phyloP scores from a whole-genome alignment of 139 green algal species.

The Pseudopediastrum boryanum region DNA sequence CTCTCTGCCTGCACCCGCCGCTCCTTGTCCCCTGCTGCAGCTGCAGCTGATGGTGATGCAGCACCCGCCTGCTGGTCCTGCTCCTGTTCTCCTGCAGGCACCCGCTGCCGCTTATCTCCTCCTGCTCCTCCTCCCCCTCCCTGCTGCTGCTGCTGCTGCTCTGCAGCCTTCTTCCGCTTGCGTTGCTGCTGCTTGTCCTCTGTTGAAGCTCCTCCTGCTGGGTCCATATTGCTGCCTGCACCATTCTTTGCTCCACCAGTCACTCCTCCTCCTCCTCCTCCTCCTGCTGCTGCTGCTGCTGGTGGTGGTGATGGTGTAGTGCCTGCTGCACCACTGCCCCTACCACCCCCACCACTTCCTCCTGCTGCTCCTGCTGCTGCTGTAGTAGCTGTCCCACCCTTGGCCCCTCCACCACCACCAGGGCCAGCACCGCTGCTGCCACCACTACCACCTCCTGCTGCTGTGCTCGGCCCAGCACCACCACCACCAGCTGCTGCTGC shows the following conservation, averaged over 20 bases:
- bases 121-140: no score
- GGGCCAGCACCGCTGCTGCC: neutral
- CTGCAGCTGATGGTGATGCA: neutral
- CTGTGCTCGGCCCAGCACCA: neutral
- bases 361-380: conserved; percentile 2
- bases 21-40: neutral
- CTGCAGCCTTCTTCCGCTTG: no score
- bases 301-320: conserved; percentile 6
- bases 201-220: neutral
- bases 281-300: neutral
- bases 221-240: conserved; percentile 1
- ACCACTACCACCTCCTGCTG: neutral
- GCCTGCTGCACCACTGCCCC: conserved; percentile 1
- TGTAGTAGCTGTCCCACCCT: neutral
- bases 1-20: neutral
- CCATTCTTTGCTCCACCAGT: neutral
- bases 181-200: no score
- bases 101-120: no score
- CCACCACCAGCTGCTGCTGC: neutral
- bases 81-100: neutral
- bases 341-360: neutral
- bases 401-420: no score
- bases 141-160: no score
- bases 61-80: neutral
- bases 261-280: neutral